Evolutionary conservation across 768 basidiomycete species (phyloP).

Genomic region (Boletus reticuloceps): DNA sequence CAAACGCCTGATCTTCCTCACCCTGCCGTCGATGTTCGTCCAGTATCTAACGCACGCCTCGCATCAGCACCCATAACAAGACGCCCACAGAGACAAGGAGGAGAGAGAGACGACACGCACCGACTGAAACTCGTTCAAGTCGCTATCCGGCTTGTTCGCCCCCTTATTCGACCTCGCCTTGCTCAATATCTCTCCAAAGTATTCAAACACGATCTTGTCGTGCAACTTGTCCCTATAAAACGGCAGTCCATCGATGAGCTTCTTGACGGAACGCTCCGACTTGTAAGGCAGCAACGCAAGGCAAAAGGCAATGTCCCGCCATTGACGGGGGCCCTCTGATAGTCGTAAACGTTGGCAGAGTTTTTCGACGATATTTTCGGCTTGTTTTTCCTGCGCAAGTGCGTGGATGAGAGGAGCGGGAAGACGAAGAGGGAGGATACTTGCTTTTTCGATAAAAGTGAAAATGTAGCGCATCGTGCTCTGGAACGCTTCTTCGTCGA

Average conservation of each 20-base stretch:
- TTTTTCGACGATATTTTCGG: slow-evolving; percentile 95
- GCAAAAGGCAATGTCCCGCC: slow-evolving; percentile 97
- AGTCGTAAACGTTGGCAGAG: slow-evolving; percentile 94
- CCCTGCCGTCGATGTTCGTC: slow-evolving; percentile 83
- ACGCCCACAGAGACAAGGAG: neutral
- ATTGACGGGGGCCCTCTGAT: slow-evolving; percentile 86
- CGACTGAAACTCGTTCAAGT: slow-evolving; percentile 92
- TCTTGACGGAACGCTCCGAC: slow-evolving; percentile 94
- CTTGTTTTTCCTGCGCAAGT: slow-evolving; percentile 84
- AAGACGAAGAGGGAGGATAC: slow-evolving; percentile 4
- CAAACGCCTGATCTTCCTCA: slow-evolving; percentile 86
- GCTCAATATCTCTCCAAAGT: slow-evolving; percentile 86
- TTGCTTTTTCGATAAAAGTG: slow-evolving; percentile 92
- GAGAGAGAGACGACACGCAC: slow-evolving; percentile 36
- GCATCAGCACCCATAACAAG: neutral
- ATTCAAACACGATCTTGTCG: slow-evolving; percentile 74
- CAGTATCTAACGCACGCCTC: slow-evolving; percentile 56
- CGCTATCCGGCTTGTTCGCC: slow-evolving; percentile 88
- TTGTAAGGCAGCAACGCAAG: slow-evolving; percentile 94
- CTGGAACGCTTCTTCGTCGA: slow-evolving; percentile 91
- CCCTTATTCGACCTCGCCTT: slow-evolving; percentile 93
- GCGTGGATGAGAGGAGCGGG: neutral
- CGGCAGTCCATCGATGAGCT: slow-evolving; percentile 87
- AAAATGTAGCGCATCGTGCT: slow-evolving; percentile 95
- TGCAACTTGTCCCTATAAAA: slow-evolving; percentile 97